Base-by-base conservation (phyloP, 1,139 yeast genomes). In the Pichia sp. region DNA sequence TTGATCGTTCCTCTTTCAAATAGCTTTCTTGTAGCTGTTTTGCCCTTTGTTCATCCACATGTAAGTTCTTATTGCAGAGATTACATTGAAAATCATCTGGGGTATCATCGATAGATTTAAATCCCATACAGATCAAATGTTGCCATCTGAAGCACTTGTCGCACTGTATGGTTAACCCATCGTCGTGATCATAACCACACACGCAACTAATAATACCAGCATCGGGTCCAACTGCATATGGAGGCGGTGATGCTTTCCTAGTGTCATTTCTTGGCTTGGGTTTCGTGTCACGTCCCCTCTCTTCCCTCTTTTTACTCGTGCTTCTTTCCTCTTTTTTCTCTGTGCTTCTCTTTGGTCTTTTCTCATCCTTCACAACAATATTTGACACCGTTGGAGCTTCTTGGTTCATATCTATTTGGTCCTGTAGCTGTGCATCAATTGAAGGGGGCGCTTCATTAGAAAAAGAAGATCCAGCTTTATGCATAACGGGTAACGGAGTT, bases 141-240 rank as follows among this genome's bases (percentile, higher is more conserved):
- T 87, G 96, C 96, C 96, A 88, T 44, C 95, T 74, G 58, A 74
- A 80, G 58, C 97, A 88, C 32, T 75, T 70, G 55, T 87, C 96
- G 62, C 97, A 88, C 58, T 87, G 96, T 42, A 88, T 83, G 1
- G 96, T 87, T 56, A 85, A 86, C 1, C 96, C 96, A 54, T 88
- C 97, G 58, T 88, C 97, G 46, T 88, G 95, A 39, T 79, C 86
- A 46, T 70, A 77, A 1, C 79, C 88, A 64, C 98, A 88, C 5
- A 88, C 74, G 61, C 98, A 88, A 3, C 96, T 86, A 38, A 88
- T 88, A 3, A 78, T 62, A 1, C 96, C 96, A 5, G 87, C 70
- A 53, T 86, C 94, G 2, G 85, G 82, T 45, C 76, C 84, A 1
- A 80, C 86, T 21, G 72, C 71, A 53, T 77, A 80, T 0, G 71